Percentiles rank a stretch among this genome's conserved stretches.
phyloP scores from a whole-genome alignment of 306 rosid genomes.

The Rosa chinensis region DNA sequence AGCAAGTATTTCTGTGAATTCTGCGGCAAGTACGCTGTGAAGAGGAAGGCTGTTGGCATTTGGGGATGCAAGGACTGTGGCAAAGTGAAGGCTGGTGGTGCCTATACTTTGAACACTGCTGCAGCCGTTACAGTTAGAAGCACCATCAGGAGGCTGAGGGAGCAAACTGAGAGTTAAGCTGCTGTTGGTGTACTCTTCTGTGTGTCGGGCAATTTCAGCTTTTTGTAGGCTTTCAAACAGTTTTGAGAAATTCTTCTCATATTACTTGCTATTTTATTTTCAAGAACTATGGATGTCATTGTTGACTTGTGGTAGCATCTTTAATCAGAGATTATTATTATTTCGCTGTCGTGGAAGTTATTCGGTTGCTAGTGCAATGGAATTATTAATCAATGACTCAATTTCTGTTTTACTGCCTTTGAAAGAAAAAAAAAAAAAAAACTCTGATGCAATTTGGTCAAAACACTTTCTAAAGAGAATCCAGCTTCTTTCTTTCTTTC shows the following conservation, averaged over 20 bases:
- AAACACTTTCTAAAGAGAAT: background rate
- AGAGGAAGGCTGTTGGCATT: conserved; percentile 85
- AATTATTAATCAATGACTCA: background rate
- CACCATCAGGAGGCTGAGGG: conserved; percentile 78
- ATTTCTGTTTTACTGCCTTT: background rate
- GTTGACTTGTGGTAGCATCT: background rate
- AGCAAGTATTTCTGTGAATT: conserved; percentile 88
- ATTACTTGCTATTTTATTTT: background rate
- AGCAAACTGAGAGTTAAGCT: conserved; percentile 72
- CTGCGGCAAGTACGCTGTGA: conserved; percentile 89
- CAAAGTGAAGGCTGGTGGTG: conserved; percentile 85
- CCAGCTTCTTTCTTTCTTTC: background rate
- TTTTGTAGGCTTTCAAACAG: conserved; percentile 5
- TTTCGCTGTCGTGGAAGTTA: background rate
- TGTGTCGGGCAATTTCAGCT: background rate
- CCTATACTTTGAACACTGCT: conserved; percentile 79
- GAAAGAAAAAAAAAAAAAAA: too few species aligned
- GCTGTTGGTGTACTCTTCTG: background rate
- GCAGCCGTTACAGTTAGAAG: conserved; percentile 86
- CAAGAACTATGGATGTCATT: background rate
- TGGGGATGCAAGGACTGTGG: conserved; percentile 96
- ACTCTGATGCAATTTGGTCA: background rate
- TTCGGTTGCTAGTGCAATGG: background rate
- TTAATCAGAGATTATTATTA: background rate
- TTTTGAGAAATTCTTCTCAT: background rate